Evolutionary conservation across 2,329 filamentous ascomycete genomes (phyloP).

Genomic region (Arthrobotrys pseudoclavata): DNA sequence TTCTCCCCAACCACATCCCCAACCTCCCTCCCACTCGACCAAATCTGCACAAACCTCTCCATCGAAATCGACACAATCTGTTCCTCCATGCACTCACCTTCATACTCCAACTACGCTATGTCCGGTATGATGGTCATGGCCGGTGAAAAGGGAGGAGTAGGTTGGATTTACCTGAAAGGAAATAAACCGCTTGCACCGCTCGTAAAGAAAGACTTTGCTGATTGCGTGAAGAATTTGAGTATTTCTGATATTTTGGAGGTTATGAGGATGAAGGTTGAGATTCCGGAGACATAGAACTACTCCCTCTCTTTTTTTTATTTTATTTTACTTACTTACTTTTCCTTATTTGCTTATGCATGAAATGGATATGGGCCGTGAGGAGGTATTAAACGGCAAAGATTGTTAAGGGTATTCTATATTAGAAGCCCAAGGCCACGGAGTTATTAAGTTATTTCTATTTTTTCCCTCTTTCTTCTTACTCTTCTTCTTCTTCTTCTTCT

Average conservation of each 20-base stretch:
- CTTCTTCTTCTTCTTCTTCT: neutral
- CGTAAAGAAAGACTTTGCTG: conserved; percentile 58
- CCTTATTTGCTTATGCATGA: neutral
- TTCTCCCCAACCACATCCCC: conserved; percentile 20
- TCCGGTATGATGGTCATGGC: conserved; percentile 45
- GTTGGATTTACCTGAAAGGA: conserved; percentile 59
- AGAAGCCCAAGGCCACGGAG: too few species aligned
- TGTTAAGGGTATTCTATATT: too few species aligned
- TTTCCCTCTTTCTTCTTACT: neutral
- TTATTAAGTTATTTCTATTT: too few species aligned
- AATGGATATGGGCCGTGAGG: neutral
- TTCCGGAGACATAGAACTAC: conserved; percentile 34
- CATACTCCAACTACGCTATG: conserved; percentile 45
- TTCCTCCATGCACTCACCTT: conserved; percentile 44
- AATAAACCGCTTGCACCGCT: conserved; percentile 57
- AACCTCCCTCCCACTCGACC: conserved; percentile 56
- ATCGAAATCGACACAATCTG: conserved; percentile 59
- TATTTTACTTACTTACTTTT: neutral
- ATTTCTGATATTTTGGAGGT: conserved; percentile 60
- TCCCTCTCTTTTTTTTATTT: neutral
- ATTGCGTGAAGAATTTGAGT: conserved; percentile 57
- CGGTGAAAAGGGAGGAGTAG: conserved; percentile 38
- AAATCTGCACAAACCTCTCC: conserved; percentile 45
- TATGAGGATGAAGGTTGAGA: conserved; percentile 60
- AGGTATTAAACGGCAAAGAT: too few species aligned